Percentiles rank a stretch among this genome's conserved stretches.
phyloP scores from a whole-genome alignment of 2,329 filamentous ascomycete species.

The Fusarium tjaetaba region DNA sequence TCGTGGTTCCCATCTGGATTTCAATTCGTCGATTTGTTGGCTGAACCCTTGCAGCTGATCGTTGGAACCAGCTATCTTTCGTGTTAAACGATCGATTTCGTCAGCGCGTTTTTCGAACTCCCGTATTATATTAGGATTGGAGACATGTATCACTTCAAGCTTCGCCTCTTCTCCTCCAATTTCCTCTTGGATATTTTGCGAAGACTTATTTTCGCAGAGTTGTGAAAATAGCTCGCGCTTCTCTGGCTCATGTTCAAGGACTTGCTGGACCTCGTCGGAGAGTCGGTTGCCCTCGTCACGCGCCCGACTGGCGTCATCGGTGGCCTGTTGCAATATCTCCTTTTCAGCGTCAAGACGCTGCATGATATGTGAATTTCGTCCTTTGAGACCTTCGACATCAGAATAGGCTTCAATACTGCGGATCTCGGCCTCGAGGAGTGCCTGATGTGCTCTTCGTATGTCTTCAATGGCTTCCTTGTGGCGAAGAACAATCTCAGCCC shows the following conservation, averaged over 20 bases:
- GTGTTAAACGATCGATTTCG: conserved; percentile 73
- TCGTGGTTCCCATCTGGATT: conserved; percentile 81
- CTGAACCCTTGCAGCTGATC: conserved; percentile 65
- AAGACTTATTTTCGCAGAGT: conserved; percentile 59
- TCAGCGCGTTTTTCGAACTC: conserved; percentile 79
- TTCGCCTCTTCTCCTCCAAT: conserved; percentile 79
- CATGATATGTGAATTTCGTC: conserved; percentile 70
- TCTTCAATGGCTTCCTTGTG: conserved; percentile 69
- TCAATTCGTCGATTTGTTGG: conserved; percentile 71
- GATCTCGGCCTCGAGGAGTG: conserved; percentile 75
- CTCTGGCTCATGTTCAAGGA: conserved; percentile 53
- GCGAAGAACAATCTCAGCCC: conserved; percentile 62
- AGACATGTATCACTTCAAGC: conserved; percentile 82
- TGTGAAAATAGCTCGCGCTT: conserved; percentile 54
- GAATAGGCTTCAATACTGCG: conserved; percentile 83
- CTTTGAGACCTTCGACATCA: conserved; percentile 75
- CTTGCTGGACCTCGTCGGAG: conserved; percentile 50
- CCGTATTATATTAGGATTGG: conserved; percentile 77
- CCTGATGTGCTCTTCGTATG: conserved; percentile 70
- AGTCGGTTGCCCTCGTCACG: conserved; percentile 49
- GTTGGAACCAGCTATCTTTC: conserved; percentile 64
- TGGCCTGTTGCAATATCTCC: conserved; percentile 48
- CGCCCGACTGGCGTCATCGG: conserved; percentile 51
- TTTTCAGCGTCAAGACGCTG: conserved; percentile 60
- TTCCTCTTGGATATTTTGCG: conserved; percentile 75